Evolutionary conservation across 768 basidiomycete species (phyloP), one percentile per base, ranked within the genome.

Genomic region (Holtermanniella nyarrowii): DNA sequence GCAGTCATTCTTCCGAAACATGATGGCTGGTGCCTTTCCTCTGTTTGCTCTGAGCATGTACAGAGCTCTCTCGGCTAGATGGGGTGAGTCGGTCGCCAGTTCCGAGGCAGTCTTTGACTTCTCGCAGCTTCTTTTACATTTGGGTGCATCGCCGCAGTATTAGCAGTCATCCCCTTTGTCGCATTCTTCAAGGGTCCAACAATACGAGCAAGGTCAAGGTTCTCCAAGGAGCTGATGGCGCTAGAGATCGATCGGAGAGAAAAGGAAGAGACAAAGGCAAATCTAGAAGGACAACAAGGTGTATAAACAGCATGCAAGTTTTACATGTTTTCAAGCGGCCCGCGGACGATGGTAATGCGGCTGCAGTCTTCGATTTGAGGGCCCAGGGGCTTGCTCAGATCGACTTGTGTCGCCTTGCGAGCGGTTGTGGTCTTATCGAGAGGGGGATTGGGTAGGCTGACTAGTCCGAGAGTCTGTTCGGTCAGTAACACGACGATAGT

Each of bases 21-120:
- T 69, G 40, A 55, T 69, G 44, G 71, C 56, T 3, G 60, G 55
- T 3, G 74, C 73, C 11, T 84, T 85, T 68, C 79, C 83, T 0
- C 74, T 85, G 7, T 84, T 84, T n/a, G n/a, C 68, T 79, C 80
- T 5, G 66, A 74, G 16, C 77, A 75, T 84, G 80, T 82, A 79
- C 65, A 62, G 67, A 2, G 71, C 65, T 0, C 74, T 85, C 26
- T 77, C 74, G 14, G 80, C 79, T 52, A 76, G 75, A 54, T 83
- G 82, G 78, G 80, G 31, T 37, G 10, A 37, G 31, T 37, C 10
- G 31, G 10, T 37, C 31, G 31, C 52, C 14, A 42, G 20, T 24
- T 46, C 5, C 22, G 20, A 24, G 20, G 40, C 49, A 47, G 20
- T 3, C 23, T 43, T 16, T 37, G 10, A 37, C 31, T 16, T 37